Conservation (phyloP, 306 rosid genomes). For the Luffa acutangula region DNA sequence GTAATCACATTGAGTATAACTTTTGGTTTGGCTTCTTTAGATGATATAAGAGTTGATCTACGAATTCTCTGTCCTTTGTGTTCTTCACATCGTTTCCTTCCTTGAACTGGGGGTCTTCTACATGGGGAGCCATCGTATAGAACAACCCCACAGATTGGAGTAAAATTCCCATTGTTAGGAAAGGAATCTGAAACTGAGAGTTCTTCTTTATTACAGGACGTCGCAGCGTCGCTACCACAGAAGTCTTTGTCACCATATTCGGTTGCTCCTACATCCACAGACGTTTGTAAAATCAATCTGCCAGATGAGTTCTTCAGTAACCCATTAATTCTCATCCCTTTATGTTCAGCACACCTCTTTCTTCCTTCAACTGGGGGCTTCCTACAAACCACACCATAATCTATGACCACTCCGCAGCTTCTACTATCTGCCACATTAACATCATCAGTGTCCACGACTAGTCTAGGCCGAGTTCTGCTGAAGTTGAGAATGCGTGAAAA, state of each 20-base stretch:
- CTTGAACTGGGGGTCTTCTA: conserved; percentile 33
- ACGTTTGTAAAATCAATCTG: not conserved
- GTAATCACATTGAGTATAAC: not conserved
- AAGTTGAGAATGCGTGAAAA: conserved; percentile 46
- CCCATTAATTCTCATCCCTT: conserved; percentile 48
- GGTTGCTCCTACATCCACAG: not conserved
- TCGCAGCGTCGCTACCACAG: conserved; percentile 13
- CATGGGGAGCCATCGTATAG: conserved; percentile 56
- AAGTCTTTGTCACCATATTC: not conserved
- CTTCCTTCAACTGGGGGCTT: conserved; percentile 54
- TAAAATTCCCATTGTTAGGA: conserved; percentile 16
- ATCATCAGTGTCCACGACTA: conserved; percentile 20
- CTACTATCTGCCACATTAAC: conserved; percentile 19
- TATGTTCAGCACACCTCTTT: conserved; percentile 69
- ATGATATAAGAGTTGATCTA: conserved; percentile 12
- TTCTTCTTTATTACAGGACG: conserved; percentile 1
- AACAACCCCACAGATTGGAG: conserved; percentile 47
- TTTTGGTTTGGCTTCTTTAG: conserved; percentile 1
- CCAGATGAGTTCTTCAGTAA: not conserved
- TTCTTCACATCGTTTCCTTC: conserved; percentile 65
- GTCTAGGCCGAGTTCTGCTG: conserved; percentile 49
- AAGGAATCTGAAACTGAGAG: not conserved
- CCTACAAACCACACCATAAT: conserved; percentile 46
- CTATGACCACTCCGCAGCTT: conserved; percentile 48
- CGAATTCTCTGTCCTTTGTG: conserved; percentile 62